A percentile compares a stretch with the other conserved stretches of the same genome.
These are phyloP conservation scores for Funneliformis caledonium DNA, from an alignment of 371 early-diverging fungal genomes.

Conservation along the genomic window DNA sequence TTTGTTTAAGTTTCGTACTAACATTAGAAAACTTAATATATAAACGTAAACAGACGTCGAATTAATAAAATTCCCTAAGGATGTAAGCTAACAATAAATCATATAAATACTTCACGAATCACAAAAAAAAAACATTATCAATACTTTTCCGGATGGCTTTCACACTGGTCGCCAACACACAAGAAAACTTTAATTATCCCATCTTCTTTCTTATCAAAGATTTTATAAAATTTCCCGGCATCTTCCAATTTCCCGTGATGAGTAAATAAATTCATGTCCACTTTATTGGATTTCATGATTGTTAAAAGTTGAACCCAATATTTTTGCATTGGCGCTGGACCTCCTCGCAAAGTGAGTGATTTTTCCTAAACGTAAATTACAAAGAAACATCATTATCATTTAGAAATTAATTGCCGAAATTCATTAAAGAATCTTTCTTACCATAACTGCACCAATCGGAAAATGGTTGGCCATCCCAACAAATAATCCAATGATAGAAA, in stretches of 20 bases:
- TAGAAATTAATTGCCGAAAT: no score
- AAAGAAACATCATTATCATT: not conserved
- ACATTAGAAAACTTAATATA: no score
- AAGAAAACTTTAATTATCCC: constrained; percentile 57
- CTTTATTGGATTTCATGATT: constrained; percentile 50
- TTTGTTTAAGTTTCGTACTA: no score
- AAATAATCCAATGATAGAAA: constrained; percentile 58
- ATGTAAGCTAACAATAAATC: no score
- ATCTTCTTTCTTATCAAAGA: constrained; percentile 58
- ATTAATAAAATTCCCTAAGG: no score
- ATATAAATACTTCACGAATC: no score
- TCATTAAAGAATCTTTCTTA: not conserved
- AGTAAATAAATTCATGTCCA: constrained; percentile 60
- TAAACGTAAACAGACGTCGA: no score
- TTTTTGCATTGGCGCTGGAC: constrained; percentile 61
- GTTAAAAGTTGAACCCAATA: constrained; percentile 56
- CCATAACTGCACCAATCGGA: constrained; percentile 66
- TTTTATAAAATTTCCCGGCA: constrained; percentile 53
- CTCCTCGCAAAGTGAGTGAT: constrained; percentile 57
- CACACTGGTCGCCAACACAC: no score
- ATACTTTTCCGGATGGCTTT: no score
- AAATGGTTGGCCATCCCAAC: constrained; percentile 59
- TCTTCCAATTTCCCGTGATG: constrained; percentile 59
- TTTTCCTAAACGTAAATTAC: constrained; percentile 54
- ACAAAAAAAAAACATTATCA: no score